Evolutionary conservation across 345 rosid genomes (phyloP).

Genomic region (Gossypium longicalyx): DNA sequence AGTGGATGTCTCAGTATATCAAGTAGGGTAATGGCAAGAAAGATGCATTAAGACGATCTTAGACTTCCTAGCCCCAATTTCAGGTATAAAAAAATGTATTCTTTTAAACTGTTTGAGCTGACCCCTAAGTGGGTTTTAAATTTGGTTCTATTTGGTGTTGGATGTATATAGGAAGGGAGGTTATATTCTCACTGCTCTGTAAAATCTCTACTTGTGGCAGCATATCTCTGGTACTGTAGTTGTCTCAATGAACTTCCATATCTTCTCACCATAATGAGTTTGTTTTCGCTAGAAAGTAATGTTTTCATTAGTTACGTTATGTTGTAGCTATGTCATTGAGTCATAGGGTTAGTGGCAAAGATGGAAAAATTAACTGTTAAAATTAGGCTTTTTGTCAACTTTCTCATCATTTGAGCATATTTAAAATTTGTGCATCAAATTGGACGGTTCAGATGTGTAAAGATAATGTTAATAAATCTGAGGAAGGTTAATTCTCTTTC

Average conservation of each 20-base stretch:
- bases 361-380: too few species aligned
- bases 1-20: neutral
- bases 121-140: constrained; percentile 20
- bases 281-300: neutral
- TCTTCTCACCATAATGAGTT: neutral
- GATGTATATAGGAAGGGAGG: neutral
- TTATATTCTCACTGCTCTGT: constrained; percentile 23
- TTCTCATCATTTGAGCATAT: too few species aligned
- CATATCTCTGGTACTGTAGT: constrained; percentile 21
- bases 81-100: constrained; percentile 11
- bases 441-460: too few species aligned
- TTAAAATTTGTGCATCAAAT: too few species aligned
- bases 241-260: constrained; percentile 14
- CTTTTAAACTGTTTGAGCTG: constrained; percentile 14
- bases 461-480: too few species aligned
- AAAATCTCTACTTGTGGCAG: constrained; percentile 29
- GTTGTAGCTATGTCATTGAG: neutral
- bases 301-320: neutral
- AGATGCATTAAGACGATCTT: neutral
- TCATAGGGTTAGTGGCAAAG: neutral
- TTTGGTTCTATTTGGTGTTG: constrained; percentile 28
- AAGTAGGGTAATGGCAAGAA: too few species aligned
- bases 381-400: too few species aligned
- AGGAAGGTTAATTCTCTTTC: too few species aligned
- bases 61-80: neutral